Conservation (phyloP, 1,284 basidiomycete genomes). For the Naganishia cerealis region DNA sequence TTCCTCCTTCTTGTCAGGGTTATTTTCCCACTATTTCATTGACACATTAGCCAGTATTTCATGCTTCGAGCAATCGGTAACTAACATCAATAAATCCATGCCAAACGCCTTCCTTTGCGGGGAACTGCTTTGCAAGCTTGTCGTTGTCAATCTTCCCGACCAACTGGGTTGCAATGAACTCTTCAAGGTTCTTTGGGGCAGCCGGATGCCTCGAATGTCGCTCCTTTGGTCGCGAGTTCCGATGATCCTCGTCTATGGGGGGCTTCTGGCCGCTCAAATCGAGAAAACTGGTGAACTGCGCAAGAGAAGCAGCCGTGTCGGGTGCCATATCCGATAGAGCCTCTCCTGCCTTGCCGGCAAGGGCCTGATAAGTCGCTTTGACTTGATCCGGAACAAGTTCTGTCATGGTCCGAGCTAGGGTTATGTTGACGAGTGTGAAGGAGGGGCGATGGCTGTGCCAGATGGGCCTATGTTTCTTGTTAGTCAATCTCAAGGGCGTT, state of each 20-base stretch:
- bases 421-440: neutral
- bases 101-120: constrained; percentile 21
- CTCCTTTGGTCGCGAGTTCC: constrained; percentile 6
- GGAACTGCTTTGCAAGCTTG: constrained; percentile 26
- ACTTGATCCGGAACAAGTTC: constrained; percentile 7
- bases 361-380: constrained; percentile 5
- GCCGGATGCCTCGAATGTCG: constrained; percentile 6
- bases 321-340: neutral
- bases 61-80: neutral
- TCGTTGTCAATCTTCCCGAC: constrained; percentile 21
- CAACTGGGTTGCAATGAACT: constrained; percentile 25
- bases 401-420: neutral
- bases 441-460: neutral
- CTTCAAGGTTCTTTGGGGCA: constrained; percentile 25
- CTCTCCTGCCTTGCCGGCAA: constrained; percentile 5
- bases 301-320: neutral
- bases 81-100: constrained; percentile 30
- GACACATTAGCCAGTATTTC: neutral
- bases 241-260: neutral
- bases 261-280: constrained; percentile 3
- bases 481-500: too few species aligned
- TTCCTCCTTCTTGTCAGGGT: constrained; percentile 26
- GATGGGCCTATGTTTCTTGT: neutral
- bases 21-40: constrained; percentile 29
- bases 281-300: neutral